Evolutionary conservation across 768 basidiomycete genomes (phyloP).

Genomic region (Filobasidium wieringae): DNA sequence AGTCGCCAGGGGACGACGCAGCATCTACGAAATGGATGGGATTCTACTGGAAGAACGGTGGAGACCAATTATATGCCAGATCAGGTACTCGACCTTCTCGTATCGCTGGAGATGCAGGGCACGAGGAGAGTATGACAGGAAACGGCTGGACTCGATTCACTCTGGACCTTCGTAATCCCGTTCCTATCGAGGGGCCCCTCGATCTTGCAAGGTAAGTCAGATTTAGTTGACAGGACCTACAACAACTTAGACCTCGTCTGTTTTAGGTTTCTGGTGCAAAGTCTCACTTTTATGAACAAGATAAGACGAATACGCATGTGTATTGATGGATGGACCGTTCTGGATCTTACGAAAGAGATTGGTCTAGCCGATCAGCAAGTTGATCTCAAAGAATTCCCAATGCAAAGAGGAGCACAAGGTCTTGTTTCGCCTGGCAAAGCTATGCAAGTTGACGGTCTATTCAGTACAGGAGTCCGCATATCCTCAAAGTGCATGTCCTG

Average conservation of each 20-base stretch:
- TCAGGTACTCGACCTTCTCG: constrained; percentile 50
- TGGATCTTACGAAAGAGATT: constrained; percentile 32
- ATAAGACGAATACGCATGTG: constrained; percentile 66
- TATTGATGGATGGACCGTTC: constrained; percentile 54
- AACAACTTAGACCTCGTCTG: not conserved
- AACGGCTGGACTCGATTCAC: constrained; percentile 74
- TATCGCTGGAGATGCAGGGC: constrained; percentile 21
- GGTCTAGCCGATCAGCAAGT: constrained; percentile 18
- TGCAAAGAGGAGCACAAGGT: not conserved
- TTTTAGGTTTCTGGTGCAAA: constrained; percentile 63
- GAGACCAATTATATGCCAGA: constrained; percentile 80
- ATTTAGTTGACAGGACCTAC: too few species aligned
- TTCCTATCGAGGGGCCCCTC: constrained; percentile 59
- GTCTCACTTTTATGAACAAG: constrained; percentile 81
- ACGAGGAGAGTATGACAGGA: constrained; percentile 17
- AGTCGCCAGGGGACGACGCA: too few species aligned
- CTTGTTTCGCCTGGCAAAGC: constrained; percentile 22
- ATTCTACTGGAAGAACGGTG: constrained; percentile 90
- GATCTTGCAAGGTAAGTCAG: constrained; percentile 55
- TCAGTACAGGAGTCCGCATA: constrained; percentile 55
- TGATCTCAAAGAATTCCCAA: not conserved
- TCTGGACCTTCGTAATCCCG: constrained; percentile 71
- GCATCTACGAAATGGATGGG: constrained; percentile 79
- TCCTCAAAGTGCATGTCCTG: constrained; percentile 58
- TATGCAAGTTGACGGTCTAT: constrained; percentile 60